These are phyloP conservation scores for Colletotrichum shisoi DNA, from an alignment of 2,329 filamentous ascomycete species.

Conservation along the genomic window DNA sequence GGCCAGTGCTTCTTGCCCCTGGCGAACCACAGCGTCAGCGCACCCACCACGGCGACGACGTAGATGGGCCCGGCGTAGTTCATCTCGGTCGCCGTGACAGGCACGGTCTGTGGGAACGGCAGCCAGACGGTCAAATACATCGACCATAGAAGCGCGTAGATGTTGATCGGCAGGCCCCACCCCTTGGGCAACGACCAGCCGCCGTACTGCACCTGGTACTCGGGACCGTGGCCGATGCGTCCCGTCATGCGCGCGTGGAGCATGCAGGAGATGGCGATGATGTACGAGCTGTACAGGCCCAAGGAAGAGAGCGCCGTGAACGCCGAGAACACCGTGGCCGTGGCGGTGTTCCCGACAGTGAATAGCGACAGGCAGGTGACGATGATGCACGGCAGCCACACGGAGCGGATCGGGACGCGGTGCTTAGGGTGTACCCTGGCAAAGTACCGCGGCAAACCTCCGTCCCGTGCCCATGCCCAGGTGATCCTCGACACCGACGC, in stretches of 20 bases:
- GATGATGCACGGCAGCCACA: slow-evolving; percentile 35
- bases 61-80: slow-evolving; percentile 34
- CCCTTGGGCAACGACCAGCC: slow-evolving; percentile 31
- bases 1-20: slow-evolving; percentile 36
- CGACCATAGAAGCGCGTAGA: slow-evolving; percentile 34
- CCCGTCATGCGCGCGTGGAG: slow-evolving; percentile 32
- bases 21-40: slow-evolving; percentile 31
- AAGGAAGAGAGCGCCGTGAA: slow-evolving; percentile 34
- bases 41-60: slow-evolving; percentile 25
- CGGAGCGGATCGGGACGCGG: slow-evolving; percentile 30
- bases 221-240: slow-evolving; percentile 27
- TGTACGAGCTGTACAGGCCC: slow-evolving; percentile 37
- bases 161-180: slow-evolving; percentile 29
- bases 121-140: slow-evolving; percentile 32
- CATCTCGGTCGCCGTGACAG: slow-evolving; percentile 35
- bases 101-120: slow-evolving; percentile 34
- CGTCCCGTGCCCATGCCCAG: slow-evolving; percentile 35
- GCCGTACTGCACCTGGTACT: slow-evolving; percentile 29
- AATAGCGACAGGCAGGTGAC: slow-evolving; percentile 32
- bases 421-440: slow-evolving; percentile 32
- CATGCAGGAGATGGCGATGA: slow-evolving; percentile 36
- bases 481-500: slow-evolving; percentile 43
- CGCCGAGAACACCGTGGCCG: slow-evolving; percentile 36
- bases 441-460: slow-evolving; percentile 34
- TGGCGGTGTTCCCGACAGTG: slow-evolving; percentile 33